phyloP scores from a whole-genome alignment of 1,284 basidiomycete genomes.

The Trichosporon ovoides region DNA sequence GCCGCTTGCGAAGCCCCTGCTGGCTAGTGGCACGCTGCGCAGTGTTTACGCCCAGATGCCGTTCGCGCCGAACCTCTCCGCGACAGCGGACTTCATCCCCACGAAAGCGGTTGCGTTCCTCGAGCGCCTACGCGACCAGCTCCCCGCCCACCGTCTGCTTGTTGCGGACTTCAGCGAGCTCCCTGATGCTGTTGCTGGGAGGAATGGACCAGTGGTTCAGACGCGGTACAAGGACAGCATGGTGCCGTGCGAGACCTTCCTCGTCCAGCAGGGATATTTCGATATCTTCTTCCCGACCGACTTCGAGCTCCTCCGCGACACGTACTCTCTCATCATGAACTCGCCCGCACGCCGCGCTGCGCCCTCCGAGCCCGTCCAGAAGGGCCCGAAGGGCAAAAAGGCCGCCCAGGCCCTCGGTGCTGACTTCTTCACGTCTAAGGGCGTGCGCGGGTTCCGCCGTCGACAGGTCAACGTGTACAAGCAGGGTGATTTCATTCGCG shows the following conservation, averaged over 20 bases:
- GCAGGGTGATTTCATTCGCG: constrained; percentile 43
- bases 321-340: constrained; percentile 74
- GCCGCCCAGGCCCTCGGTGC: constrained; percentile 8
- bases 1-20: constrained; percentile 30
- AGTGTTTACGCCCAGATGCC: constrained; percentile 66
- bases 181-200: constrained; percentile 77
- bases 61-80: constrained; percentile 84
- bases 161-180: constrained; percentile 87
- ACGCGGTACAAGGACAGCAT: constrained; percentile 79
- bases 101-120: constrained; percentile 85
- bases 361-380: constrained; percentile 3
- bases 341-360: constrained; percentile 28
- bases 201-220: constrained; percentile 92
- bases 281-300: constrained; percentile 99
- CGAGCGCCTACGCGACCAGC: constrained; percentile 71
- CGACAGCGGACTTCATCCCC: constrained; percentile 79
- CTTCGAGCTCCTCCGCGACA: constrained; percentile 75
- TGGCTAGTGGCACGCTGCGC: constrained; percentile 53
- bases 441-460: constrained; percentile 37
- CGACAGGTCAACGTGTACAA: constrained; percentile 38
- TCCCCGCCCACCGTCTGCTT: constrained; percentile 86
- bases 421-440: constrained; percentile 33
- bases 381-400: constrained; percentile 4
- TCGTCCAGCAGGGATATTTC: constrained; percentile 93
- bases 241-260: constrained; percentile 81